phyloP scores from a whole-genome alignment of 495 filamentous ascomycete species.

The Lasiosphaeria miniovina region DNA sequence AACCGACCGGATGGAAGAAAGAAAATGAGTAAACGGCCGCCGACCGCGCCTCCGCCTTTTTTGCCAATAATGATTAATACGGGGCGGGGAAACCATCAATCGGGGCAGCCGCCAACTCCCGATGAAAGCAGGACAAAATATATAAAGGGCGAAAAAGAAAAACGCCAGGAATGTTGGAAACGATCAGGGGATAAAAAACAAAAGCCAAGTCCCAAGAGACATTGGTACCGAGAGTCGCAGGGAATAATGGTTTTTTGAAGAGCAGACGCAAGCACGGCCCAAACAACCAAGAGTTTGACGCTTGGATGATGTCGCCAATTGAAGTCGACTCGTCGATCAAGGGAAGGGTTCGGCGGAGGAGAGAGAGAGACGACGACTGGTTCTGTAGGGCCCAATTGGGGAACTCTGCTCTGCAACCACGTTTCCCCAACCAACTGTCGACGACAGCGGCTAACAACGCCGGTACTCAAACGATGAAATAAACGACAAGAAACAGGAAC shows the following conservation, averaged over 20 bases:
- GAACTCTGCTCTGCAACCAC: background rate
- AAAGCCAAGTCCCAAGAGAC: conserved; percentile 1
- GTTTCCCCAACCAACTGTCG: background rate
- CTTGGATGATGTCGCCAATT: background rate
- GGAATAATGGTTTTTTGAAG: conserved; percentile 1
- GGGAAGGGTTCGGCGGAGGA: background rate
- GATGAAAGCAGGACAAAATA: too few relatives aligned
- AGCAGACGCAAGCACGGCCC: background rate
- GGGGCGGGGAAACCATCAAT: too few relatives aligned
- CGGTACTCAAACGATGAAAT: background rate
- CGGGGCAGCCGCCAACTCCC: too few relatives aligned
- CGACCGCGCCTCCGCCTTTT: too few relatives aligned
- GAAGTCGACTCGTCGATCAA: background rate
- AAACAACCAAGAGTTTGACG: background rate
- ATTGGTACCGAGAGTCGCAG: background rate
- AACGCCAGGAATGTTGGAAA: too few relatives aligned
- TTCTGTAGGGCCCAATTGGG: background rate
- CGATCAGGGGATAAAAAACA: background rate
- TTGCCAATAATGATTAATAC: too few relatives aligned
- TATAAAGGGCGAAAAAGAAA: too few relatives aligned
- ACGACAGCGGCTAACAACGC: background rate
- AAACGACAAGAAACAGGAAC: conserved; percentile 1
- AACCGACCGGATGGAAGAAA: too few relatives aligned
- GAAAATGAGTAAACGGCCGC: too few relatives aligned
- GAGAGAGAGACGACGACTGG: background rate